Evolutionary conservation across 1,139 yeast genomes (phyloP).

Genomic region (Kodamaea derodonti): DNA sequence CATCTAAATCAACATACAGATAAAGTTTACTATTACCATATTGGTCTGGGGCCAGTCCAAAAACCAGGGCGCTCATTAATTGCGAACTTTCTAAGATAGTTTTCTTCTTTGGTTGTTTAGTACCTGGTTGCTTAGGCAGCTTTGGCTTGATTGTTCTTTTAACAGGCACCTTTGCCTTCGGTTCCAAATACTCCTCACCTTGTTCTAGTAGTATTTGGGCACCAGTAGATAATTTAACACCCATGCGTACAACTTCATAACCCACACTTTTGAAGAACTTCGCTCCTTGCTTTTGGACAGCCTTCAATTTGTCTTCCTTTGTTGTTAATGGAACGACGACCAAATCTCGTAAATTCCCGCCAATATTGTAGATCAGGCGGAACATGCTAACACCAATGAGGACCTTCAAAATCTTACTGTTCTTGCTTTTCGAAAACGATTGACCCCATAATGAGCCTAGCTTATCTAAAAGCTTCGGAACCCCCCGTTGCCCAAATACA

Average conservation of each 20-base stretch:
- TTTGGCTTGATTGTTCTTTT: conserved; percentile 1
- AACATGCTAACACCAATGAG: conserved; percentile 83
- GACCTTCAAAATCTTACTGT: conserved; percentile 52
- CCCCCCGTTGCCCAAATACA: conserved; percentile 75
- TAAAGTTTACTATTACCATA: conserved; percentile 24
- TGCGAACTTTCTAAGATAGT: conserved; percentile 22
- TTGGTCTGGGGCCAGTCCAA: conserved; percentile 15
- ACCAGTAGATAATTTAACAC: conserved; percentile 85
- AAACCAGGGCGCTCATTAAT: conserved; percentile 16
- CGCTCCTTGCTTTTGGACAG: conserved; percentile 72
- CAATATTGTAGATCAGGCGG: conserved; percentile 70
- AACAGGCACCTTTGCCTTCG: neutral
- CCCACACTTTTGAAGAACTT: conserved; percentile 80
- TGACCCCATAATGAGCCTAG: conserved; percentile 81
- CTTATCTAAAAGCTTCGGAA: conserved; percentile 50
- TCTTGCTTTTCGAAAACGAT: conserved; percentile 73
- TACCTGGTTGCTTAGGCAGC: neutral
- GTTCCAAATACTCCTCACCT: conserved; percentile 60
- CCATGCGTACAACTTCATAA: conserved; percentile 74
- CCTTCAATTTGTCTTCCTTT: conserved; percentile 55
- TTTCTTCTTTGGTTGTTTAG: neutral
- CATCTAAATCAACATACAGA: conserved; percentile 28
- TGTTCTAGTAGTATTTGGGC: conserved; percentile 79
- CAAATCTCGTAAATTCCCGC: conserved; percentile 72
- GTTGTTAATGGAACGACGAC: conserved; percentile 73